Percentiles rank a stretch among this genome's conserved stretches.
These are phyloP conservation scores for Yamadazyma nakazawae DNA, from an alignment of 805 yeast species.

Conservation along the genomic window DNA sequence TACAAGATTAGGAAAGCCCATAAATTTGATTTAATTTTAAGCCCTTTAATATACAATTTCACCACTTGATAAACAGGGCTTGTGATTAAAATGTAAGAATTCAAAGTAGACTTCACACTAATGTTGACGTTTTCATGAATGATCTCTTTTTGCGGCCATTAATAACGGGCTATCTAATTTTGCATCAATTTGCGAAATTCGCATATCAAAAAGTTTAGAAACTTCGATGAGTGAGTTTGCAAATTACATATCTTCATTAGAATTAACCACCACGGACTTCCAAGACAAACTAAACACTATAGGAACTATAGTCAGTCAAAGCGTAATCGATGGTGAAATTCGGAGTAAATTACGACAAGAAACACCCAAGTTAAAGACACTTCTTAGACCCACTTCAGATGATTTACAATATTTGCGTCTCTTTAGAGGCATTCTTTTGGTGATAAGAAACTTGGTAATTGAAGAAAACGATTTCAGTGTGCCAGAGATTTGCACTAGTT, in stretches of 20 bases:
- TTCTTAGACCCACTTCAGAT: not conserved
- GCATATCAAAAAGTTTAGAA: not conserved
- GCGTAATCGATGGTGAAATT: not conserved
- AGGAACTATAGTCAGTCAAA: slow-evolving; percentile 1
- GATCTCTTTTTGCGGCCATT: not conserved
- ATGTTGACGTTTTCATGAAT: too few species aligned
- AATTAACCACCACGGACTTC: slow-evolving; percentile 1
- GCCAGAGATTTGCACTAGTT: slow-evolving; percentile 3
- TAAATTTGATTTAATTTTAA: too few species aligned
- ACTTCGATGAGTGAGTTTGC: slow-evolving; percentile 3
- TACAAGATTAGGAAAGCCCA: too few species aligned
- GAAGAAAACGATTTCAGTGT: slow-evolving; percentile 10
- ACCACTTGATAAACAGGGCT: too few species aligned
- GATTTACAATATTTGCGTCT: slow-evolving; percentile 24
- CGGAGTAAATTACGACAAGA: not conserved
- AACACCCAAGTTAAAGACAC: not conserved
- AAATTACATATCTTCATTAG: slow-evolving; percentile 1
- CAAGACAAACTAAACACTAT: slow-evolving; percentile 4
- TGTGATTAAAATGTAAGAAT: too few species aligned
- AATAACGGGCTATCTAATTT: not conserved
- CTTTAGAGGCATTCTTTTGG: slow-evolving; percentile 45
- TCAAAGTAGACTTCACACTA: too few species aligned
- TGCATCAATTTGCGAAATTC: slow-evolving; percentile 1
- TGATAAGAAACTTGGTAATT: slow-evolving; percentile 47
- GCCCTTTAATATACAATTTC: too few species aligned